Conservation (phyloP, 495 filamentous ascomycete species). For the Pseudomonodictys pantanalensis region DNA sequence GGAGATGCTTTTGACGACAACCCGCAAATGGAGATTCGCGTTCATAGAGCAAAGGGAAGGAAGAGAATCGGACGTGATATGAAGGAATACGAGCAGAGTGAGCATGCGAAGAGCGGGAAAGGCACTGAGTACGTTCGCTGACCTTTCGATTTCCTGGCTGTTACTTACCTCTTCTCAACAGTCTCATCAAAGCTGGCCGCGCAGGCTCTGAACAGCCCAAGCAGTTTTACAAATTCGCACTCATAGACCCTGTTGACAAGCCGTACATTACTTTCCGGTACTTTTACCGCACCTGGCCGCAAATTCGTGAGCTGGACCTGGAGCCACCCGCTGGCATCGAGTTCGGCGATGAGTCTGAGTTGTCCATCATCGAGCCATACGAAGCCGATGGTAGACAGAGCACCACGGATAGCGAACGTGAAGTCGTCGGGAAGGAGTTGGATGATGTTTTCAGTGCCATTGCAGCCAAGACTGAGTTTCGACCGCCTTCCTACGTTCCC, state of each 20-base stretch:
- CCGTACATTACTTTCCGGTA: constrained; percentile 45
- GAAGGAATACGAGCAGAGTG: constrained; percentile 20
- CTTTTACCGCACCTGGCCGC: constrained; percentile 36
- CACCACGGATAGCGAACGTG: background rate
- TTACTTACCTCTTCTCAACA: constrained; percentile 13
- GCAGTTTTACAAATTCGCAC: constrained; percentile 45
- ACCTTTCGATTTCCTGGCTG: background rate
- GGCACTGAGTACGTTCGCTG: constrained; percentile 27
- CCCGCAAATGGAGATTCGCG: constrained; percentile 41
- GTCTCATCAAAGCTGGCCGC: constrained; percentile 41
- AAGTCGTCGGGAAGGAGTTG: background rate
- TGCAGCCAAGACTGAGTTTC: background rate
- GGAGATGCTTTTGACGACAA: constrained; percentile 4
- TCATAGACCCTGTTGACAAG: constrained; percentile 45
- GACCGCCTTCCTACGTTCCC: constrained; percentile 2
- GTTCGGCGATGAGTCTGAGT: background rate
- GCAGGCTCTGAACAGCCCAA: constrained; percentile 36
- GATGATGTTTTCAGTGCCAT: background rate
- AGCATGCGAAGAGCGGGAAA: background rate
- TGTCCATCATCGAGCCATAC: background rate
- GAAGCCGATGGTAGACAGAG: background rate
- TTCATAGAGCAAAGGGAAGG: constrained; percentile 40
- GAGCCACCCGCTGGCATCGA: background rate
- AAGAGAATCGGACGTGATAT: constrained; percentile 37
- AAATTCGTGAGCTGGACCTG: constrained; percentile 19